These are phyloP conservation scores for Pleurotus tuber-regium DNA, from an alignment of 768 basidiomycete genomes.

Conservation along the genomic window DNA sequence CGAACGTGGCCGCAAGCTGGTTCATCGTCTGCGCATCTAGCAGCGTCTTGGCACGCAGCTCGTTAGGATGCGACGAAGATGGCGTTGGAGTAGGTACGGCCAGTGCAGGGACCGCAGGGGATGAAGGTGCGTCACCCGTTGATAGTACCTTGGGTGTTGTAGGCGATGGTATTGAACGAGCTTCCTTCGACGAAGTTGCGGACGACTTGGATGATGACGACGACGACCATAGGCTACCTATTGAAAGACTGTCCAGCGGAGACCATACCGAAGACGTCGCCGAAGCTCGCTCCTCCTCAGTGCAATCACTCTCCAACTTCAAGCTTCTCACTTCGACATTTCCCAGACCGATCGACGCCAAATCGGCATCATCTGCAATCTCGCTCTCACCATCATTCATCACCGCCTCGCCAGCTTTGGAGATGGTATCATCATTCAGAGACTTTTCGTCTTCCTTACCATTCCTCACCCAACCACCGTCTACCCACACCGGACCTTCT, in stretches of 20 bases:
- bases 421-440: slow-evolving; percentile 34
- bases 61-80: neutral
- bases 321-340: slow-evolving; percentile 10
- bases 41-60: slow-evolving; percentile 27
- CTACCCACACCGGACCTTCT: slow-evolving; percentile 6
- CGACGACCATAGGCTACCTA: slow-evolving; percentile 33
- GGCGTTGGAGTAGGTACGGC: neutral
- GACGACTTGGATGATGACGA: slow-evolving; percentile 39
- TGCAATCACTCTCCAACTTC: slow-evolving; percentile 16
- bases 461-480: slow-evolving; percentile 6
- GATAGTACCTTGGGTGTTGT: slow-evolving; percentile 35
- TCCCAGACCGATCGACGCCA: slow-evolving; percentile 10
- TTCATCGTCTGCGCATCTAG: slow-evolving; percentile 64
- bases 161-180: slow-evolving; percentile 40
- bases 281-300: slow-evolving; percentile 15
- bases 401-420: slow-evolving; percentile 29
- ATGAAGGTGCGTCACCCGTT: slow-evolving; percentile 22
- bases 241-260: slow-evolving; percentile 1
- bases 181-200: slow-evolving; percentile 30
- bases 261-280: slow-evolving; percentile 30
- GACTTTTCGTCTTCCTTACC: neutral
- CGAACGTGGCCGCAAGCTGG: slow-evolving; percentile 73
- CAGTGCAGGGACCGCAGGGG: slow-evolving; percentile 9
- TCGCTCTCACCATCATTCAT: slow-evolving; percentile 33
- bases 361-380: slow-evolving; percentile 12